Base-by-base conservation (phyloP, 164 flowering plant genomes). In the Vitis rotundifolia region DNA sequence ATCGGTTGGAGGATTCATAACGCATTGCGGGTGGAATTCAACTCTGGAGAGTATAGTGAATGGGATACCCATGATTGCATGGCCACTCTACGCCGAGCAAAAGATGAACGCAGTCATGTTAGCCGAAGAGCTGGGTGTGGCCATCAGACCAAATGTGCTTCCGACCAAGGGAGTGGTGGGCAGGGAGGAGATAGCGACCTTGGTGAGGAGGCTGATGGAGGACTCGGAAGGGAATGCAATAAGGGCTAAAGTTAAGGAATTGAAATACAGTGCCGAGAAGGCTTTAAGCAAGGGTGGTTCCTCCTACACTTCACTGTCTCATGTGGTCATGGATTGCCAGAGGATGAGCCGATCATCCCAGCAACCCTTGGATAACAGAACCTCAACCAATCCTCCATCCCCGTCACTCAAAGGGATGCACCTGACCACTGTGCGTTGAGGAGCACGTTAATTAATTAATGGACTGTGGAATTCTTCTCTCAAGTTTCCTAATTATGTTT, bases 1-100 rank as follows among this genome's bases (percentile, higher is more conserved):
- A 5, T 70, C 87, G 0, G 63, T 64, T 0, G 85, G 87, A 1
- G 88, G 79, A 16, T 84, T 87, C 19, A 1, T 84, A 18, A 10
- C 81, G 0, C 87, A 87, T 61, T 81, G 85, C 55, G 90, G 88
- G 1, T 86, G 90, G 90, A 86, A 86, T 55, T 86, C 90, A 1
- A 26, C 63, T 0, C 18, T 84, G 15, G 88, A 87, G 66, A 80
- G 87, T 51, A 70, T 85, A 0, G 59, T 57, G 3, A 61, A 78
- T 16, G 88, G 86, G 0, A 86, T 83, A 50, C 87, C 85, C 6
- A 75, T 87, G 77, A 75, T 87, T 2, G 80, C 82, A 0, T 87
- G 91, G 91, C 91, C 91, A 0, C 69, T 87, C 0, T 83, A 73
- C 26, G 81, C 87, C 0, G 88, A 87, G 76, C 88, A 87, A 48